Evolutionary conservation across 345 rosid species (phyloP).

Genomic region (Salix dunnii): DNA sequence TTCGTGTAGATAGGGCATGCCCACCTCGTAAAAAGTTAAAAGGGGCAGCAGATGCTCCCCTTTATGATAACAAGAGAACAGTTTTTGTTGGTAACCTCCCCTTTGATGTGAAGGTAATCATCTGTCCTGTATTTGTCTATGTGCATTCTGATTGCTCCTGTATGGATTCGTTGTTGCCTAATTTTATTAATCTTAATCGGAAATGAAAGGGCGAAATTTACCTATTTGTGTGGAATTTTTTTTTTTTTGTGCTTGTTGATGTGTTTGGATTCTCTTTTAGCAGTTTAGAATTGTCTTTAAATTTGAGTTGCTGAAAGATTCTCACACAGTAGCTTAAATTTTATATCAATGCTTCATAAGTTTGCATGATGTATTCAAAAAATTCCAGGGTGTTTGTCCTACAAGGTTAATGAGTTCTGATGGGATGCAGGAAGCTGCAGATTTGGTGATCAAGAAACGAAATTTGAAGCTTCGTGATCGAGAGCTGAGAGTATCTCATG

Average conservation of each 20-base stretch:
- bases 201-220: background rate
- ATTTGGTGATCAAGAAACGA: constrained; percentile 54
- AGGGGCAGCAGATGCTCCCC: constrained; percentile 48
- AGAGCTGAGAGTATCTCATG: constrained; percentile 63
- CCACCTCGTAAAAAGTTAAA: constrained; percentile 92
- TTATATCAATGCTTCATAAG: background rate
- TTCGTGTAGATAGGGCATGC: constrained; percentile 94
- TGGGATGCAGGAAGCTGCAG: constrained; percentile 67
- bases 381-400: background rate
- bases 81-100: constrained; percentile 94
- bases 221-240: background rate
- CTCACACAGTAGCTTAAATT: background rate
- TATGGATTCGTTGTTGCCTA: constrained; percentile 3
- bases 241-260: background rate
- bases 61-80: constrained; percentile 81
- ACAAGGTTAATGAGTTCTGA: background rate
- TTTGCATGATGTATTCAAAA: background rate
- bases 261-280: background rate
- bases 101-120: constrained; percentile 82
- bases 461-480: constrained; percentile 69
- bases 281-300: background rate
- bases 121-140: background rate
- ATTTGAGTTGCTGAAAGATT: background rate
- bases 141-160: background rate
- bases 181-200: background rate